A percentile compares a stretch with the other conserved stretches of the same genome.
Conservation (phyloP, 2,329 filamentous ascomycete genomes). For the Fusarium annulatum region DNA sequence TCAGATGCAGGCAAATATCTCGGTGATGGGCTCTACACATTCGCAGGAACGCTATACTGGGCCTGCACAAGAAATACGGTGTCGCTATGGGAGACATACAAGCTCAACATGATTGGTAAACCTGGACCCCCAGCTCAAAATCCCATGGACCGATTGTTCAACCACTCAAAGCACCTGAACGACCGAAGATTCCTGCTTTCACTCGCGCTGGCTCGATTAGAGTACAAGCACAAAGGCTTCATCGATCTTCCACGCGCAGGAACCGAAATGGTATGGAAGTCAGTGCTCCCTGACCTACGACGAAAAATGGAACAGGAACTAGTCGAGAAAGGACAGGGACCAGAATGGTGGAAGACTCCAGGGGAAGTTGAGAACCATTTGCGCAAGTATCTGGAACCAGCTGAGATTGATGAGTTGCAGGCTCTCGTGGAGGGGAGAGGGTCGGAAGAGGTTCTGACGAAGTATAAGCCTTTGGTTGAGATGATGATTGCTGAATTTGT, state of each 20-base stretch:
- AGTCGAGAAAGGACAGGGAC: conserved; percentile 9
- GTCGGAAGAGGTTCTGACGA: conserved; percentile 1
- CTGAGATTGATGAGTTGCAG: conserved; percentile 33
- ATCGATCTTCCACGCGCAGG: conserved; percentile 13
- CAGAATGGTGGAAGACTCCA: conserved; percentile 41
- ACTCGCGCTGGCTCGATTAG: conserved; percentile 32
- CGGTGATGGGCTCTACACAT: conserved; percentile 37
- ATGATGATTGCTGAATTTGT: conserved; percentile 38
- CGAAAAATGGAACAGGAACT: conserved; percentile 31
- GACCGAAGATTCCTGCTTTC: conserved; percentile 38
- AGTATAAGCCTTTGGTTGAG: conserved; percentile 34
- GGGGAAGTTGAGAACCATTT: conserved; percentile 38
- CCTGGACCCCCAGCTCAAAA: not conserved
- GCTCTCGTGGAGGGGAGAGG: conserved; percentile 37
- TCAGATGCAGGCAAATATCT: conserved; percentile 36
- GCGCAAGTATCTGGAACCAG: conserved; percentile 23
- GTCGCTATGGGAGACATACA: conserved; percentile 36
- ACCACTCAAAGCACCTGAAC: conserved; percentile 35
- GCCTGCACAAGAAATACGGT: conserved; percentile 37
- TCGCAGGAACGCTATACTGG: conserved; percentile 43
- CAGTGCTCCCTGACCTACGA: not conserved
- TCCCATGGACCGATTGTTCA: conserved; percentile 39
- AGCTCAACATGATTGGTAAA: conserved; percentile 17
- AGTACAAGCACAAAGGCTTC: conserved; percentile 39
- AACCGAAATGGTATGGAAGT: conserved; percentile 2